Conservation (phyloP, 2,329 filamentous ascomycete genomes). For the Cephalotrichum gorgonifer region DNA sequence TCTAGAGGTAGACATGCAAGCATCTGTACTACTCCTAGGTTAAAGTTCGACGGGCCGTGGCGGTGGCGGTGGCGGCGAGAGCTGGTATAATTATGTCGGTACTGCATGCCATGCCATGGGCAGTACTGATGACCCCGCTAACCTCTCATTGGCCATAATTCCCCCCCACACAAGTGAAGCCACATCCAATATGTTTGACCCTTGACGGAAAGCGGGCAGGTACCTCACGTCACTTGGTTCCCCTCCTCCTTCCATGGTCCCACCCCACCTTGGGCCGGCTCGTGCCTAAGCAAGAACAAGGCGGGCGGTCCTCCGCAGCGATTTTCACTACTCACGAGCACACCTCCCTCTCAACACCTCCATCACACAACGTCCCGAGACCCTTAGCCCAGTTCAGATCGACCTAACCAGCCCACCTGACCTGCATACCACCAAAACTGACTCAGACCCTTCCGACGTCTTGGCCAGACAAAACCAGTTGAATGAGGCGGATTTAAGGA, state of each 20-base stretch:
- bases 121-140: no score
- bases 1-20: no score
- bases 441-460: neutral
- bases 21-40: no score
- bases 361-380: neutral
- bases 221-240: neutral
- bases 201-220: neutral
- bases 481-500: neutral
- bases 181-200: no score
- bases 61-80: no score
- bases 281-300: neutral
- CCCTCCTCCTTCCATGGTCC: neutral
- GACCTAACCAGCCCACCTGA: neutral
- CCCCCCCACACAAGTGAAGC: no score
- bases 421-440: neutral
- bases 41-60: no score
- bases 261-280: neutral
- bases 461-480: neutral
- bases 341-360: neutral
- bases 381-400: neutral
- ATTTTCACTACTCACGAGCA: neutral
- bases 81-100: no score
- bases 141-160: no score
- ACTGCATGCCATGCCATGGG: no score
- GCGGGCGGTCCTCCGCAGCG: neutral